Evolutionary conservation across 106 monocot genomes (phyloP).

Genomic region (Apostasia shenzhenica): DNA sequence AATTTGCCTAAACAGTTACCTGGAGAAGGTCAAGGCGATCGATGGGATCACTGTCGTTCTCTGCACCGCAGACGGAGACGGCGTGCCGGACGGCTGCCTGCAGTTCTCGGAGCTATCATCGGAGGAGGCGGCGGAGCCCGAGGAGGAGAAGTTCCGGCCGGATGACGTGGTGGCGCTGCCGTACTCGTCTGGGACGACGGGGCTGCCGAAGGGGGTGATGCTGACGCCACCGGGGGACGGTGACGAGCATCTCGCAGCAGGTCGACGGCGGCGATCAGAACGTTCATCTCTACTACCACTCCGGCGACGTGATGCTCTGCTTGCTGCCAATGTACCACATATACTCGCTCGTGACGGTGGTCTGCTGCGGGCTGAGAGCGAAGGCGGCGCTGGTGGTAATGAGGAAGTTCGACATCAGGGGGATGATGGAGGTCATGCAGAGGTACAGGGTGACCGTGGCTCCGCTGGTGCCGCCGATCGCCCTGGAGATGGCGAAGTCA

Average conservation of each 20-base stretch:
- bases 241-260: constrained; percentile 68
- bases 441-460: constrained; percentile 43
- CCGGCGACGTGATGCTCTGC: constrained; percentile 62
- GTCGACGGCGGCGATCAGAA: constrained; percentile 54
- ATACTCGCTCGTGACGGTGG: constrained; percentile 57
- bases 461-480: constrained; percentile 71
- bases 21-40: constrained; percentile 31
- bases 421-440: constrained; percentile 61
- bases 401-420: constrained; percentile 47
- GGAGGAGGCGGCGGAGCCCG: constrained; percentile 6
- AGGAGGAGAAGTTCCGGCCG: constrained; percentile 29
- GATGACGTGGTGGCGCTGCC: constrained; percentile 79
- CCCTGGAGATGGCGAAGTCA: constrained; percentile 39
- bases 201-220: constrained; percentile 84
- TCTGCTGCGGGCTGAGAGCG: constrained; percentile 51
- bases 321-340: constrained; percentile 73
- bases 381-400: constrained; percentile 49
- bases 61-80: constrained; percentile 28
- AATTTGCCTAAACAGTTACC: background rate
- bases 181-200: constrained; percentile 82
- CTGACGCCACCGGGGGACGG: constrained; percentile 61
- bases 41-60: constrained; percentile 26
- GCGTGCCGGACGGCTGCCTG: constrained; percentile 24
- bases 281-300: constrained; percentile 46
- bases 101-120: constrained; percentile 38